Percentiles rank a stretch among this genome's conserved stretches.
phyloP scores from a whole-genome alignment of 306 rosid species.

The Crataegus laevigata region DNA sequence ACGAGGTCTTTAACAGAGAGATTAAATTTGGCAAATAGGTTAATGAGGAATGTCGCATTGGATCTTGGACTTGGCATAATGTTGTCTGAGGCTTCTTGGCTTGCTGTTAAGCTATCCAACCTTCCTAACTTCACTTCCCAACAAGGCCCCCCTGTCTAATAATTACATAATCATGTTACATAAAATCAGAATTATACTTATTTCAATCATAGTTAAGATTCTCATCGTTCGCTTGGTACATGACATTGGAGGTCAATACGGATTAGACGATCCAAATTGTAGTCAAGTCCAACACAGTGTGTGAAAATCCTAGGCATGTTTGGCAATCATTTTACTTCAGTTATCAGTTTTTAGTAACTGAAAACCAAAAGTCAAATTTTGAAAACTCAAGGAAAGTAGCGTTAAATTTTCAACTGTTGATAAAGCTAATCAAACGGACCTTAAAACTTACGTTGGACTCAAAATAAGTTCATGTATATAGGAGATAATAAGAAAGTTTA shows the following conservation, averaged over 20 bases:
- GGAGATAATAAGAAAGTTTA: background rate
- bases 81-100: slow-evolving; percentile 55
- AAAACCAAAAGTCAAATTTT: background rate
- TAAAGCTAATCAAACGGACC: background rate
- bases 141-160: slow-evolving; percentile 85
- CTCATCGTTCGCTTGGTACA: background rate
- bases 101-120: slow-evolving; percentile 68
- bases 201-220: background rate
- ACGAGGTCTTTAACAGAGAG: slow-evolving; percentile 63
- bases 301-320: too few species aligned
- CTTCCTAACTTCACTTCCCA: slow-evolving; percentile 86
- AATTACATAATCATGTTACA: background rate
- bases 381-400: background rate
- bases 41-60: slow-evolving; percentile 56
- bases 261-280: background rate
- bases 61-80: slow-evolving; percentile 95
- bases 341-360: background rate
- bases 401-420: too few species aligned
- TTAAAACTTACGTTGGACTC: background rate
- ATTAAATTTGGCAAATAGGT: slow-evolving; percentile 41
- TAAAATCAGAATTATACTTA: background rate
- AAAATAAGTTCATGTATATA: background rate
- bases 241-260: background rate
- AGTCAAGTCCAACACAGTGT: too few species aligned
- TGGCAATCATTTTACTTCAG: background rate